Conservation (phyloP, 2,329 filamentous ascomycete genomes). For the Alternaria dauci region DNA sequence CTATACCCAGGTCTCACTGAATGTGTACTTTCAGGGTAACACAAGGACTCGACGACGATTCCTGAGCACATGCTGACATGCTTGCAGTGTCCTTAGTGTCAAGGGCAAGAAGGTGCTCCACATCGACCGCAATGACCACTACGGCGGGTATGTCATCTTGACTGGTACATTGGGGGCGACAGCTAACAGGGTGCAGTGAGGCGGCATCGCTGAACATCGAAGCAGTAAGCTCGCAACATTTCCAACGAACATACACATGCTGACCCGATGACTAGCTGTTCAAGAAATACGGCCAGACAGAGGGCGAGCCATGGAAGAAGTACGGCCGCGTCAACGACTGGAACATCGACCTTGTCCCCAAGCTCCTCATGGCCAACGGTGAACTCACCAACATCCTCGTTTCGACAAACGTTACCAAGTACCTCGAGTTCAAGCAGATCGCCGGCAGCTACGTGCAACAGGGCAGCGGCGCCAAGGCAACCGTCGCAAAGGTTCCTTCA, state of each 20-base stretch:
- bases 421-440: conserved; percentile 69
- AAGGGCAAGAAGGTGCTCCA: conserved; percentile 99
- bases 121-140: conserved; percentile 98
- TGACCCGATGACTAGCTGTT: conserved; percentile 73
- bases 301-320: conserved; percentile 95
- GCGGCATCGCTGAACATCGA: conserved; percentile 97
- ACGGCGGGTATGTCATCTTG: conserved; percentile 79
- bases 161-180: conserved; percentile 14
- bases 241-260: conserved; percentile 42
- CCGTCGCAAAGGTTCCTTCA: conserved; percentile 95
- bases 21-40: conserved; percentile 96
- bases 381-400: conserved; percentile 98
- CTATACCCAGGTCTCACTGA: conserved; percentile 81
- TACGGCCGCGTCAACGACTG: conserved; percentile 97
- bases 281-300: conserved; percentile 92
- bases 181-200: conserved; percentile 67
- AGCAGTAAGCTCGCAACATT: conserved; percentile 63
- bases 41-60: conserved; percentile 15
- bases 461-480: conserved; percentile 80
- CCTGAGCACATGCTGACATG: conserved; percentile 22
- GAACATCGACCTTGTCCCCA: conserved; percentile 99
- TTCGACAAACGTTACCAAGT: conserved; percentile 77
- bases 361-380: conserved; percentile 98
- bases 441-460: conserved; percentile 97
- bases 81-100: conserved; percentile 84